Evolutionary conservation across 495 filamentous ascomycete genomes (phyloP).

Genomic region (Aspergillus coremiiformis): DNA sequence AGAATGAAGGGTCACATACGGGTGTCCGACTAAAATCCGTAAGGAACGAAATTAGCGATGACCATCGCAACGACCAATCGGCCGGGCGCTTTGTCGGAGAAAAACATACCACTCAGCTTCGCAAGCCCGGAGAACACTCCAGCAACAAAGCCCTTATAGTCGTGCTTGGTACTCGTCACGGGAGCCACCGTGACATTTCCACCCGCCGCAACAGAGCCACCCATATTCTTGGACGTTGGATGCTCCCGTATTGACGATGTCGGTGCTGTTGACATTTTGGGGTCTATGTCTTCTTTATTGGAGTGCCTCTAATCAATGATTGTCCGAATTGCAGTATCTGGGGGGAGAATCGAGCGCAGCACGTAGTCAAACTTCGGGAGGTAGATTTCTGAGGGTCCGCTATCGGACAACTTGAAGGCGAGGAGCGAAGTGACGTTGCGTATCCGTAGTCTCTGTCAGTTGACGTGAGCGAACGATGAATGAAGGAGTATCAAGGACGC

Average conservation of each 20-base stretch:
- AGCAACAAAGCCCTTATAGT: conserved; percentile 90
- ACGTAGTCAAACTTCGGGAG: background rate
- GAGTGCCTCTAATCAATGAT: background rate
- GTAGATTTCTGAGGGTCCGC: conserved; percentile 3
- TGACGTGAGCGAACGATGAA: background rate
- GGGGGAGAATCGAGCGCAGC: background rate
- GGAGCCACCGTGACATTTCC: conserved; percentile 8
- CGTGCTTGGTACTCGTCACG: conserved; percentile 22
- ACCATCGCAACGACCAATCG: background rate
- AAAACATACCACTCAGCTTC: conserved; percentile 68
- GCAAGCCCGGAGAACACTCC: conserved; percentile 90
- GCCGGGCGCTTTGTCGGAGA: background rate
- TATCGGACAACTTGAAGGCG: conserved; percentile 9
- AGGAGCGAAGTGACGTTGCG: background rate
- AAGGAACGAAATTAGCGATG: conserved; percentile 11
- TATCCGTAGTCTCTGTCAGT: conserved; percentile 4
- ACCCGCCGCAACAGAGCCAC: background rate
- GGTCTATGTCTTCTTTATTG: background rate
- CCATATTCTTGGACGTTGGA: conserved; percentile 4
- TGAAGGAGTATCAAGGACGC: background rate
- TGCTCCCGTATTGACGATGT: conserved; percentile 14
- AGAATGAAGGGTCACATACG: conserved; percentile 36
- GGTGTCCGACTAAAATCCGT: conserved; percentile 53
- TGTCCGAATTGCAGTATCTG: background rate
- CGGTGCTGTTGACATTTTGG: conserved; percentile 24